Evolutionary conservation across 1,139 yeast genomes (phyloP), one percentile per base, ranked within the genome.

Genomic region (Geotrichum europaeum): DNA sequence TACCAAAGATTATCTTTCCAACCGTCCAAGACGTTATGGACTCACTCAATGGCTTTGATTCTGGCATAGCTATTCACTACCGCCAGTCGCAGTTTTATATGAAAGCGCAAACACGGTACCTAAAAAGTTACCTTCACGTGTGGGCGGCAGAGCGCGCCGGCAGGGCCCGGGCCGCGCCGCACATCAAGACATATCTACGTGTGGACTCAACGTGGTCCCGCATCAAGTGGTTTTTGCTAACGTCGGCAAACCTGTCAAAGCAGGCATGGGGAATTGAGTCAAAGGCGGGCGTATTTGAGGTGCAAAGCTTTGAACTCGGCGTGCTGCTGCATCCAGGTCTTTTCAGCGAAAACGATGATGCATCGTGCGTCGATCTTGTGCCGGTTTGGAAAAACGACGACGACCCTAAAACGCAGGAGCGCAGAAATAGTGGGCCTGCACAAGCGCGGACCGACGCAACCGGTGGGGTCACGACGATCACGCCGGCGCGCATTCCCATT

Each of bases 161-260:
- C 9, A 61, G 76, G 6, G 65, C 67, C 20, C 58, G 70, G 20
- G 71, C 73, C 13, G 72, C 75, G 32, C 76, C 76, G 1, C 77
- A 74, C 61, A 70, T 74, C 60, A 74, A 74, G 63, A 73, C 77
- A 1, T 74, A 72, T 55, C 50, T 67, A 58, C 68, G 68, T 20
- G 60, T 65, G 4, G 59, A 55, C 30, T 54, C 51, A 7, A 59
- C 60, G 32, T 64, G 63, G 3, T 55, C 55, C 34, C 60, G 58
- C 49, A 62, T 73, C 12, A 62, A 63, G 24, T 74, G 76, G 75
- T 53, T 69, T 20, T 66, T 74, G 34, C 62, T 73, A 47, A 73
- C 76, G 12, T 71, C 75, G 1, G 76, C 76, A 34, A 74, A 74
- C 61, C 60, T 74, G 45, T 71, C 75, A 47, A 72, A 70, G 53